phyloP scores from a whole-genome alignment of 2,329 filamentous ascomycete genomes.

The Periconia sp. region DNA sequence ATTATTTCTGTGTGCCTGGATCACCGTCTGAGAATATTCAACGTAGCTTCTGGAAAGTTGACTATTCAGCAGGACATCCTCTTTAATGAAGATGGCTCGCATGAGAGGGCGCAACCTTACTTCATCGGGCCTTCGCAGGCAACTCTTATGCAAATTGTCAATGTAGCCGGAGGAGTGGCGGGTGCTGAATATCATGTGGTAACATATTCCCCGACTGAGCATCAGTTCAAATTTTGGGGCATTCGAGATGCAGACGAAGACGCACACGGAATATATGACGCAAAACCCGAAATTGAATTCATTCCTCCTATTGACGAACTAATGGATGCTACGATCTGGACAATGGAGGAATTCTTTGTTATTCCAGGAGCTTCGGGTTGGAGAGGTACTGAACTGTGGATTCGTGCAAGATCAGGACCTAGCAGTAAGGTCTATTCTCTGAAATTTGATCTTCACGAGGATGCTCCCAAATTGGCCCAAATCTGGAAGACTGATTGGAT shows the following conservation, averaged over 20 bases:
- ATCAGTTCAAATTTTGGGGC: conserved; percentile 95
- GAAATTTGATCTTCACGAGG: conserved; percentile 72
- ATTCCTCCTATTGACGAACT: conserved; percentile 65
- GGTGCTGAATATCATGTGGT: conserved; percentile 67
- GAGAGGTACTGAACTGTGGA: conserved; percentile 53
- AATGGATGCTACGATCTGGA: conserved; percentile 59
- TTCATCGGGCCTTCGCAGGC: conserved; percentile 79
- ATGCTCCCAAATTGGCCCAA: conserved; percentile 66
- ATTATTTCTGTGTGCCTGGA: conserved; percentile 86
- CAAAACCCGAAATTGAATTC: conserved; percentile 69
- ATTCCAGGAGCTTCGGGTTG: conserved; percentile 45
- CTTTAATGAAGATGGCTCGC: conserved; percentile 61
- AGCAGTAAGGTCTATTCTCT: conserved; percentile 71
- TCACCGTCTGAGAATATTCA: conserved; percentile 89
- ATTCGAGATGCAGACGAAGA: conserved; percentile 66
- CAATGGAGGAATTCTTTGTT: conserved; percentile 55
- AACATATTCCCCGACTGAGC: conserved; percentile 86
- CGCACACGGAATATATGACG: conserved; percentile 70
- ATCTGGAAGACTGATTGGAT: conserved; percentile 68
- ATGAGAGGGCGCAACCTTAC: conserved; percentile 74
- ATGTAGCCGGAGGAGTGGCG: conserved; percentile 56
- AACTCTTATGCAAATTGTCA: conserved; percentile 76
- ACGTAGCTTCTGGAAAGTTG: conserved; percentile 79
- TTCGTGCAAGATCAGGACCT: conserved; percentile 62
- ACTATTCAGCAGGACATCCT: conserved; percentile 80